phyloP scores from a whole-genome alignment of 805 yeast species.

The Nakazawaea peltata region DNA sequence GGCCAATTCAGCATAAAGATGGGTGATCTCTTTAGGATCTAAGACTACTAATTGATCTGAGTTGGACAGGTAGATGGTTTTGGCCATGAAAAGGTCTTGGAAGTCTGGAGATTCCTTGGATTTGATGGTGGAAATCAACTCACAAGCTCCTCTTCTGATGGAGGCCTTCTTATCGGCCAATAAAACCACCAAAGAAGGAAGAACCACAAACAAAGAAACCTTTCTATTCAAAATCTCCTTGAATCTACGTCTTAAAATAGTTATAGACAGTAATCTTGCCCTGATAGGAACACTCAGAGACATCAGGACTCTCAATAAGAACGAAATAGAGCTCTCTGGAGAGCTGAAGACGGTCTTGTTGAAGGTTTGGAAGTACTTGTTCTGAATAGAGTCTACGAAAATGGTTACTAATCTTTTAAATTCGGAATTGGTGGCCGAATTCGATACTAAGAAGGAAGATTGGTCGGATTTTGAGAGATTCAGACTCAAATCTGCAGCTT shows the following conservation, averaged over 20 bases:
- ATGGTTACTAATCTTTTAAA: conserved; percentile 33
- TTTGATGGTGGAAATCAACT: conserved; percentile 28
- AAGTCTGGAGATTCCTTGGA: conserved; percentile 23
- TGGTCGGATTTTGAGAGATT: conserved; percentile 12
- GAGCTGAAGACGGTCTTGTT: conserved; percentile 27
- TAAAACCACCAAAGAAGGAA: conserved; percentile 52
- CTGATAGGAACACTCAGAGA: conserved; percentile 53
- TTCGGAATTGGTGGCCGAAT: conserved; percentile 24
- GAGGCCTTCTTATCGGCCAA: conserved; percentile 40
- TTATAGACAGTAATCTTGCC: conserved; percentile 43
- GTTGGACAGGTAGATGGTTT: conserved; percentile 49
- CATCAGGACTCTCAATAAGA: conserved; percentile 46
- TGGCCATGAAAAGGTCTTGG: conserved; percentile 40
- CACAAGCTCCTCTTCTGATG: conserved; percentile 38
- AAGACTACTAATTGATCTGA: conserved; percentile 45
- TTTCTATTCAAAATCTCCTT: conserved; percentile 23
- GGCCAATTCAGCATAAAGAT: conserved; percentile 31
- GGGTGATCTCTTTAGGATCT: conserved; percentile 55
- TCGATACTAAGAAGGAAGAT: conserved; percentile 26
- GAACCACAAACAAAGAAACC: conserved; percentile 38
- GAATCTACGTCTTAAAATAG: conserved; percentile 27
- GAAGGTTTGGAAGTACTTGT: conserved; percentile 16
- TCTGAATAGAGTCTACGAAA: conserved; percentile 35
- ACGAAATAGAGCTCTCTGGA: conserved; percentile 42
- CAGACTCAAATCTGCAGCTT: conserved; percentile 13